Evolutionary conservation across 108 stramenopile species (phyloP).

Genomic region (Chaetoceros tenuissimus): DNA sequence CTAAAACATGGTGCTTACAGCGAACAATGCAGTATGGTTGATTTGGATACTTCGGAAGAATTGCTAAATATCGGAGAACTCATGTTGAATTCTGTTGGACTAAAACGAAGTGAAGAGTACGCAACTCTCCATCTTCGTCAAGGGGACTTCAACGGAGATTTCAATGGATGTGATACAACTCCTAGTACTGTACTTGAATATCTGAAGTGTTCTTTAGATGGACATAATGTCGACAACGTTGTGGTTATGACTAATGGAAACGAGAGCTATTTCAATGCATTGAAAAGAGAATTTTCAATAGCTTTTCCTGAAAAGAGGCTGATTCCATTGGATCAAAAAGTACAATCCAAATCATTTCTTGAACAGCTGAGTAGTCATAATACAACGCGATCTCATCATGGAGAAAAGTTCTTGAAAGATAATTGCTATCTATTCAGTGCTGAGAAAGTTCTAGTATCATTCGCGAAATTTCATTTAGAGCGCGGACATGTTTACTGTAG

Average conservation of each 20-base stretch:
- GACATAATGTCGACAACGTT: background rate
- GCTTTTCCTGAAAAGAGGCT: background rate
- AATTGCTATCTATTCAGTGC: slow-evolving; percentile 2
- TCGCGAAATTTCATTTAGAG: slow-evolving; percentile 2
- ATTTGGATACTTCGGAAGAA: background rate
- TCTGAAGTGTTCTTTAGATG: background rate
- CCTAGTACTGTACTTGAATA: background rate
- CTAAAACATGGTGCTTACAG: background rate
- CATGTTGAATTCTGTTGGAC: background rate
- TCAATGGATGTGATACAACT: background rate
- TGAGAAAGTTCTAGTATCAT: slow-evolving; percentile 4
- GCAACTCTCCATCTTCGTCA: background rate
- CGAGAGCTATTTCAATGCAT: background rate
- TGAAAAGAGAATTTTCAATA: background rate
- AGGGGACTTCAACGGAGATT: too few species aligned
- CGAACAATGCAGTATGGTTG: background rate
- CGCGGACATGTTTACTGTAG: slow-evolving; percentile 3
- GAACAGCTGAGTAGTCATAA: background rate
- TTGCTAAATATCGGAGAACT: background rate
- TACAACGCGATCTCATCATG: background rate
- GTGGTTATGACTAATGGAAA: slow-evolving; percentile 4
- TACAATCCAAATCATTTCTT: slow-evolving; percentile 2
- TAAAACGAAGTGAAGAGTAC: background rate
- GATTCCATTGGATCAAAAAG: slow-evolving; percentile 1
- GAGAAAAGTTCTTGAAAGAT: background rate